Evolutionary conservation across 106 monocot species (phyloP), one percentile per base, ranked within the genome.

Genomic region (Gastrodia elata): DNA sequence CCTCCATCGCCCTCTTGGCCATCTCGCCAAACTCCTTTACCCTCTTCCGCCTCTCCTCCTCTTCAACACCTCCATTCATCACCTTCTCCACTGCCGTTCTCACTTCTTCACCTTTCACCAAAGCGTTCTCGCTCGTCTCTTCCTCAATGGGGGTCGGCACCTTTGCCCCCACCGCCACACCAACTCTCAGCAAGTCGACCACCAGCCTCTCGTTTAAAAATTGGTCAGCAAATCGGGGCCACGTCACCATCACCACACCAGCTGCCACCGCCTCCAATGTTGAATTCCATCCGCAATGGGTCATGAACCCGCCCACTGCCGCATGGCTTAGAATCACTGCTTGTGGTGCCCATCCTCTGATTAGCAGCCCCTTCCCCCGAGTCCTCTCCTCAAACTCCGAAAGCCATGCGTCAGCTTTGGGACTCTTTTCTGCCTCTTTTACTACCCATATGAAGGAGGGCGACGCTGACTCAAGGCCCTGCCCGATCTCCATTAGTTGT

Each of bases 381-480:
- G 61, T 82, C 77, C 27, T 75, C 64, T 75, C 65, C 43, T 46
- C 75, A 44, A 75, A 75, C 25, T 64, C 74, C 0, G 3, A 36
- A 24, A 75, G 24, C 74, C 74, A 75, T 15, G 28, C 40, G 39
- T 28, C 69, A 18, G 15, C 83, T 83, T 55, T 86, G 10, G 65
- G 43, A 56, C 32, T 57, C 64, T 64, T 32, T 9, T 42, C 42
- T 0, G 39, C 15, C 35, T 71, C 37, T 20, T 77, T 71, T 44
- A 81, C 73, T 40, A 57, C 79, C 37, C 84, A 77, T 18, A 82
- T 82, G 13, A 90, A 32, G 0, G 86, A 81, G 4, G 55, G 73
- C 82, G 26, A 82, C 38, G 80, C 70, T 79, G 82, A 71, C 80
- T 82, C 79, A 69, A 84, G 5, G 30, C 77, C 77, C 35, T 71